Base-by-base conservation (phyloP, 139 green algal genomes). In the Edaphochlamys debaryana region DNA sequence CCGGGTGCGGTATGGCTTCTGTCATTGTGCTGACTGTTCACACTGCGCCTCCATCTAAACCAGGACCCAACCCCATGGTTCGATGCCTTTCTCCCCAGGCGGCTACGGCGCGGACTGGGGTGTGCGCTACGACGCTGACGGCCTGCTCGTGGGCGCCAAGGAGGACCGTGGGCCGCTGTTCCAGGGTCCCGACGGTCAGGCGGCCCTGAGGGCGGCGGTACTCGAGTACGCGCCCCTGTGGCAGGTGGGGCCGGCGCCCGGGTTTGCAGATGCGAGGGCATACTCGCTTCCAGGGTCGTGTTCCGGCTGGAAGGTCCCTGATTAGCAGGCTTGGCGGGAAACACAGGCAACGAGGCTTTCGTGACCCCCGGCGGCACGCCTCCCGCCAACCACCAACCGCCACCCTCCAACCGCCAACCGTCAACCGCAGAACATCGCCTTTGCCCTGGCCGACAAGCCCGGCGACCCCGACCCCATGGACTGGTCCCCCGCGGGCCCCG, bases 151-250 rank as follows among this genome's bases (percentile, higher is more conserved):
- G 50, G 41, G 17, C 25, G 4, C 48, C 2, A 27, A 7, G 37
- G 72, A 82, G 62, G 73, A 81, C 48, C 72, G 70, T 0, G 82
- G 76, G 72, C 71, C 76, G 63, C 64, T 80, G 38, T 79, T 79
- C 72, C 19, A 38, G 37, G 85, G 79, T 11, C 37, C 38, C 17
- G 79, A 83, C 11, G 79, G 85, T 8, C 79, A 60, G 36, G 45
- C 54, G 34, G 48, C 34, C 40, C 63, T 89, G 75, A 23, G 63
- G 68, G 45, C 37, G 70, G 67, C 82, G 58, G 58, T 89, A 29
- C 45, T 72, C 30, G 85, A 89, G 66, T 87, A 87, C 36, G 85
- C 38, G 13, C 85, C 85, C 4, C 15, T 89, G 67, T 89, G 85
- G 85, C 85, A 89, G 85, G 85, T 89, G 75, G 3, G 67, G n/a